Base-by-base conservation (phyloP, 306 rosid species). In the Ammopiptanthus mongolicus region DNA sequence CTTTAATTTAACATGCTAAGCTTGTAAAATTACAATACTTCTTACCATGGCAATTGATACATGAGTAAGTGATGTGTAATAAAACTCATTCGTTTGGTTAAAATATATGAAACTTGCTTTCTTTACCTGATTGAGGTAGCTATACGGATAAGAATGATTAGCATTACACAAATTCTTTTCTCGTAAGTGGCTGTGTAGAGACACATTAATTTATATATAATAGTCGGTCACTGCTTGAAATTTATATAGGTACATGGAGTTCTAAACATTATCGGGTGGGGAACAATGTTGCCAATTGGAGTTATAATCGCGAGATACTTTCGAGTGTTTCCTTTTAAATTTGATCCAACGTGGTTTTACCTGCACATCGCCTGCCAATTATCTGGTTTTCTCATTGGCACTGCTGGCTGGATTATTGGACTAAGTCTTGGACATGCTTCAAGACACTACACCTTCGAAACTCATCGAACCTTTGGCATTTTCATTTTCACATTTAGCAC, bases 201-300 rank as follows among this genome's bases (percentile, higher is more conserved):
- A 23, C 12, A 1, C 50, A 65, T 13, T 47, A 0, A 36, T 36
- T 0, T 36, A 36, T n/a, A n/a, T n/a, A 6, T 6, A 6, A 15
- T 5, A 28, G 2, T 31, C 4, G 8, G 11, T 50, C 50, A 4
- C 14, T 64, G 56, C 0, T 22, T 48, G 71, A 23, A 58, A 57
- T 23, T 23, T 23, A 1, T 67, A 29, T 28, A 94, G 97, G 85
- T 87, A 68, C 98, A 94, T 70, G 98, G 98, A 77, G 76, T 83
- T 56, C 78, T 94, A 44, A 94, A 87, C 85, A 91, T 91, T 0
- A 72, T 86, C 2, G 98, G 98, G 15, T 91, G 97, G 96, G 98
- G 98, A 57, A 77, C 80, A 3, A 2, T 91, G 1, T 68, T 94
- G 73, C 98, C 97, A 1, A 7, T 77, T 17, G 98, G 98, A 48